Conservation (phyloP, 2,329 filamentous ascomycete species). For the Fusarium musae region DNA sequence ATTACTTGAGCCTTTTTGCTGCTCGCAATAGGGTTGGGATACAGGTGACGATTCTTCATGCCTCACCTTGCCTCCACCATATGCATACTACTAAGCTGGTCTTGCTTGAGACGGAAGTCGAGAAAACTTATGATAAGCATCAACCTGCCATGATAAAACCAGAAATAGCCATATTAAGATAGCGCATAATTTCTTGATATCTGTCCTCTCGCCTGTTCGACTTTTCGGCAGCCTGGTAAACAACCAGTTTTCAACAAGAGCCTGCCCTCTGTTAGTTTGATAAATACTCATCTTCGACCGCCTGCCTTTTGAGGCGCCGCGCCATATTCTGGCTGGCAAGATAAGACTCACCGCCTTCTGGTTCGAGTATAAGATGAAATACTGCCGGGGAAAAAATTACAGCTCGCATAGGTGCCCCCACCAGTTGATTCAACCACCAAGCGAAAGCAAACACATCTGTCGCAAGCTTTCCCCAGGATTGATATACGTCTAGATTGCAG, state of each 20-base stretch:
- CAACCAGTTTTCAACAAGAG: not conserved
- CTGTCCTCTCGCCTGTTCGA: not conserved
- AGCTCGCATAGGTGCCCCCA: conserved; percentile 38
- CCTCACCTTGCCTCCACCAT: not conserved
- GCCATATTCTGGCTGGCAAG: not conserved
- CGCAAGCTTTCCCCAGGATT: conserved; percentile 19
- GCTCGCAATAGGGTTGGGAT: not conserved
- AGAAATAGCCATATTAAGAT: not conserved
- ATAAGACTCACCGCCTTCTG: conserved; percentile 31
- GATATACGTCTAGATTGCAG: conserved; percentile 1
- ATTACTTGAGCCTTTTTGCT: not conserved
- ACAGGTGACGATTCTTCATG: not conserved
- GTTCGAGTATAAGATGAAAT: not conserved
- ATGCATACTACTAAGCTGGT: not conserved
- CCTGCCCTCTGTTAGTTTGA: not conserved
- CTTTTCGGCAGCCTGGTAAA: not conserved
- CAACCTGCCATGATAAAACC: not conserved
- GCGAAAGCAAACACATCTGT: conserved; percentile 26
- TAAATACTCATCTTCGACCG: conserved; percentile 34
- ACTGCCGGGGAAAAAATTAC: conserved; percentile 43
- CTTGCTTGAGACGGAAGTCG: not conserved
- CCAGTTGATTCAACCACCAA: conserved; percentile 13
- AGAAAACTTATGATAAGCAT: not conserved
- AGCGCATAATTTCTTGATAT: no score
- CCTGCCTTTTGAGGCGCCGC: conserved; percentile 26